phyloP scores from a whole-genome alignment of 441 rosid genomes.

The Gossypium lobatum region DNA sequence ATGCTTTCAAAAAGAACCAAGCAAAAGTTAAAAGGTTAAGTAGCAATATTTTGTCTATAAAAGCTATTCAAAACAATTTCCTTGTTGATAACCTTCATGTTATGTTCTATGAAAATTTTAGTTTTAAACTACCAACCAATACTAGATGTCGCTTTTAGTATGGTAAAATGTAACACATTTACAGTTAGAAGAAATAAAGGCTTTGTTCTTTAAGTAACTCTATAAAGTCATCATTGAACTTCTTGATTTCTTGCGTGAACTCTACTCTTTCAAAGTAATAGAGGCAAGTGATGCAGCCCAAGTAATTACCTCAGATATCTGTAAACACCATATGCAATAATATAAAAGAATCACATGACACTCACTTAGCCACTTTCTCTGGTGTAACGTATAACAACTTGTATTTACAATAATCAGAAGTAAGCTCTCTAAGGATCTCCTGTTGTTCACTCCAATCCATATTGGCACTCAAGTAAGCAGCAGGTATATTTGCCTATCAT shows the following conservation, averaged over 20 bases:
- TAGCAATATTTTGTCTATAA: background rate
- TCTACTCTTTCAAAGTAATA: slow-evolving; percentile 4
- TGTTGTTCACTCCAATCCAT: slow-evolving; percentile 98
- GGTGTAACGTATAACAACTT: slow-evolving; percentile 91
- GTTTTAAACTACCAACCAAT: background rate
- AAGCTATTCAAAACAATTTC: slow-evolving; percentile 2
- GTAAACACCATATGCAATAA: background rate
- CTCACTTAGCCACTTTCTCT: slow-evolving; percentile 97
- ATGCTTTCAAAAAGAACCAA: background rate
- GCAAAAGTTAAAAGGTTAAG: background rate
- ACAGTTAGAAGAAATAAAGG: background rate
- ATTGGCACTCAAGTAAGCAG: slow-evolving; percentile 84
- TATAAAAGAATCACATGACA: slow-evolving; percentile 12
- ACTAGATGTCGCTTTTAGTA: background rate
- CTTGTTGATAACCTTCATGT: background rate
- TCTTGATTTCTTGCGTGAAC: background rate
- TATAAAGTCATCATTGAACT: background rate
- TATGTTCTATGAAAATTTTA: background rate
- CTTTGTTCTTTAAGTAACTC: background rate
- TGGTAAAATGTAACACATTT: background rate
- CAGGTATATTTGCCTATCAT: slow-evolving; percentile 75
- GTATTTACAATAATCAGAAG: slow-evolving; percentile 73
- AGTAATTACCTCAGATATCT: background rate
- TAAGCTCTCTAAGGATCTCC: slow-evolving; percentile 81
- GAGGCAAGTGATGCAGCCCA: slow-evolving; percentile 10